These are phyloP conservation scores for Chrysosporium queenslandicum DNA, from an alignment of 2,329 filamentous ascomycete genomes.

Conservation along the genomic window DNA sequence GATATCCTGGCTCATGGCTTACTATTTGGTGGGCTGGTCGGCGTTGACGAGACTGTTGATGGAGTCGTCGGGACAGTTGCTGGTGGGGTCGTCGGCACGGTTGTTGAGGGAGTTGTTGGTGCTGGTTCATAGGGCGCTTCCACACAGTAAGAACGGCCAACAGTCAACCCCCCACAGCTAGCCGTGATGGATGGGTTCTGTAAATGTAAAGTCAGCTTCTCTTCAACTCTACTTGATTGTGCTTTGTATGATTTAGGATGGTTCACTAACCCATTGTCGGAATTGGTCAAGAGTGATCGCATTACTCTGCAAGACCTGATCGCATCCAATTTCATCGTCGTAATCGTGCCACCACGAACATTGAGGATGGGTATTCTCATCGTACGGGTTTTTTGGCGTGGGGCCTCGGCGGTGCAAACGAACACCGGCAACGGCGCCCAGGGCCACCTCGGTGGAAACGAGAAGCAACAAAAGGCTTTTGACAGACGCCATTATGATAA, in stretches of 20 bases:
- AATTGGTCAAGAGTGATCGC: neutral
- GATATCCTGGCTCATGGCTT: too few species aligned
- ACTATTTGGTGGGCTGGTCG: too few species aligned
- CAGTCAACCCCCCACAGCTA: neutral
- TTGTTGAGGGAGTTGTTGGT: neutral
- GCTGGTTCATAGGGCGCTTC: neutral
- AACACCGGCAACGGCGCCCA: neutral
- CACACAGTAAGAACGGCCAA: neutral
- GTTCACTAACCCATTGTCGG: neutral
- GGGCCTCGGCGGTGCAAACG: neutral
- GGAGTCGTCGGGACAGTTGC: neutral
- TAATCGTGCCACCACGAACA: constrained; percentile 6
- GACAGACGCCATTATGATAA: neutral
- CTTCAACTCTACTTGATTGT: neutral
- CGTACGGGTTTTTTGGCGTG: neutral
- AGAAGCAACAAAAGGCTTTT: neutral
- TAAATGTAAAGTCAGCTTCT: neutral
- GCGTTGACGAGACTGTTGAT: too few species aligned
- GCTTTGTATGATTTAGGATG: neutral
- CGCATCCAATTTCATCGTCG: neutral
- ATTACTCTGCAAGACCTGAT: neutral
- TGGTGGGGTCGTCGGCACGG: neutral
- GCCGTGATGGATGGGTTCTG: neutral
- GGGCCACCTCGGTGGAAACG: neutral
- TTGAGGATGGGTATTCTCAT: neutral